Evolutionary conservation across 2,329 filamentous ascomycete species (phyloP).

Genomic region (Pyrenochaeta sp.): DNA sequence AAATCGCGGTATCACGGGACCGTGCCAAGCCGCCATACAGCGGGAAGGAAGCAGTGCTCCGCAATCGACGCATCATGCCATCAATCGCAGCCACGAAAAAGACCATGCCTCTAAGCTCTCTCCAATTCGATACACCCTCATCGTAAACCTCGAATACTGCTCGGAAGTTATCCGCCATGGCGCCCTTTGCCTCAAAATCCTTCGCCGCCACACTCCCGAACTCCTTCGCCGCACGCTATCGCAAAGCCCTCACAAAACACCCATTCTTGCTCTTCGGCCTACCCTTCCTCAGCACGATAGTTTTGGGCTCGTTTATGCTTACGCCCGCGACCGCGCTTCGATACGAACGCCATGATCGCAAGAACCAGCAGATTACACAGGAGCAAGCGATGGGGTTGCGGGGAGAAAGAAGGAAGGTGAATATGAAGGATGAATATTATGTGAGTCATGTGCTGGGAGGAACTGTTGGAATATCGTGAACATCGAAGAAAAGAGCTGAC

Average conservation of each 20-base stretch:
- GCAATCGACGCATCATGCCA: conserved; percentile 14
- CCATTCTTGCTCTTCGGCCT: conserved; percentile 94
- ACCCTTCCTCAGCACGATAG: conserved; percentile 88
- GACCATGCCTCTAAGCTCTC: no score
- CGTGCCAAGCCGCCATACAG: conserved; percentile 21
- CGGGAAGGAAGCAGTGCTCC: conserved; percentile 18
- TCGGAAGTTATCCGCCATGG: no score
- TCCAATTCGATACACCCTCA: not conserved
- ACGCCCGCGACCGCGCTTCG: conserved; percentile 92
- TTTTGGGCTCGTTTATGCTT: conserved; percentile 90
- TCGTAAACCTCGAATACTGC: no score
- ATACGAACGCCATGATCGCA: conserved; percentile 92
- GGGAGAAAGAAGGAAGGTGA: conserved; percentile 72
- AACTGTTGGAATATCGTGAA: not conserved
- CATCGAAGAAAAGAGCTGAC: conserved; percentile 13
- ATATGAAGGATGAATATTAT: conserved; percentile 87
- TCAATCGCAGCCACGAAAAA: not conserved
- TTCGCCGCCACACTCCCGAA: conserved; percentile 64
- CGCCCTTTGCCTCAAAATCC: conserved; percentile 69
- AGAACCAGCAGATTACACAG: conserved; percentile 81
- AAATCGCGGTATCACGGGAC: conserved; percentile 33
- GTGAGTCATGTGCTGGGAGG: conserved; percentile 60
- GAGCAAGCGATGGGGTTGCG: conserved; percentile 88
- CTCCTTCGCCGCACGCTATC: conserved; percentile 78
- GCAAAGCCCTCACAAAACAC: conserved; percentile 74